Conservation (phyloP, 805 yeast species). For the Saturnispora sekii region DNA sequence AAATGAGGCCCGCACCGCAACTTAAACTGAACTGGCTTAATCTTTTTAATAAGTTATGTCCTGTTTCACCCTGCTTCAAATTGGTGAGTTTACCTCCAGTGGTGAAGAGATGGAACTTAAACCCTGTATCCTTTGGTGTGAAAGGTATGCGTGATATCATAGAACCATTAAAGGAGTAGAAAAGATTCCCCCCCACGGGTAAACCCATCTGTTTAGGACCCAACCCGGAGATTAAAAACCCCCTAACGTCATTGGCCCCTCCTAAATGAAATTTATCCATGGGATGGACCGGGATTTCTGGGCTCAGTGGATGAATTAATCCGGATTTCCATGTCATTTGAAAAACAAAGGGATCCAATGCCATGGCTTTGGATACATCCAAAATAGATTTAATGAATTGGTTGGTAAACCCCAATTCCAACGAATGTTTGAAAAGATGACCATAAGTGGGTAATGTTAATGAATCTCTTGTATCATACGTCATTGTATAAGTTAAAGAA, state of each 20-base stretch:
- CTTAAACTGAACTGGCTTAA: constrained; percentile 19
- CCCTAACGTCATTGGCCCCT: constrained; percentile 51
- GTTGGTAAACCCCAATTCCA: constrained; percentile 21
- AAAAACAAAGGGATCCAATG: constrained; percentile 13
- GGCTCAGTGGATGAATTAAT: constrained; percentile 13
- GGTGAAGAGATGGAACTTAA: constrained; percentile 38
- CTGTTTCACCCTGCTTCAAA: constrained; percentile 9
- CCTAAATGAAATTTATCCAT: constrained; percentile 48
- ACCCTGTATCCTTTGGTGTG: constrained; percentile 32
- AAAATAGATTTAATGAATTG: constrained; percentile 33
- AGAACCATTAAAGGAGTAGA: constrained; percentile 37
- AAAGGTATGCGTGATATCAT: constrained; percentile 35
- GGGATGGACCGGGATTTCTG: constrained; percentile 24
- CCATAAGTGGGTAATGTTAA: constrained; percentile 37
- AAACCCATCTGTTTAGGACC: constrained; percentile 45
- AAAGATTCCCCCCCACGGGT: constrained; percentile 45
- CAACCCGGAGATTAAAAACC: constrained; percentile 41
- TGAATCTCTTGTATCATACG: constrained; percentile 37
- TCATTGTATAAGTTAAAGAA: constrained; percentile 30
- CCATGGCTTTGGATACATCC: constrained; percentile 31
- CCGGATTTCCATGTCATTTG: constrained; percentile 22
- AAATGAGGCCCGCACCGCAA: constrained; percentile 41
- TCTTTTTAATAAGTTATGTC: constrained; percentile 4
- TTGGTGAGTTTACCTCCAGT: constrained; percentile 39
- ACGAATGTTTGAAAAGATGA: constrained; percentile 23